A percentile compares a stretch with the other conserved stretches of the same genome.
Evolutionary conservation across 2,329 filamentous ascomycete genomes (phyloP).

Genomic region (Aspergillus latus): DNA sequence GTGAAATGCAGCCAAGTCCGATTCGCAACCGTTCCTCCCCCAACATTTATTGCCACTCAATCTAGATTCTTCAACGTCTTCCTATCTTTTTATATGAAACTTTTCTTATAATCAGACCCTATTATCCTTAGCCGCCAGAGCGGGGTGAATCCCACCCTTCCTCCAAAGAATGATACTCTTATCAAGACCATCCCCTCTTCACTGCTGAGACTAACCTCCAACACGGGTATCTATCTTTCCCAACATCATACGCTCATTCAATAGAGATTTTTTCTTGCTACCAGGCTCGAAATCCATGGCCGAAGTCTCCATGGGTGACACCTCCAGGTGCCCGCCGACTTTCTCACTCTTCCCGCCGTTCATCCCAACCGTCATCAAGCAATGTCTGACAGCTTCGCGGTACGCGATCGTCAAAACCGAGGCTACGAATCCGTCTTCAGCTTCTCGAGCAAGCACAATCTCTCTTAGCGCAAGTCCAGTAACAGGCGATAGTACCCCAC

Average conservation of each 20-base stretch:
- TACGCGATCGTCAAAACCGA: not conserved
- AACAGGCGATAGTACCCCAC: constrained; percentile 10
- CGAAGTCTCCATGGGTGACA: constrained; percentile 2
- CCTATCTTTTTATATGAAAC: not conserved
- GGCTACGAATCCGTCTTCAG: not conserved
- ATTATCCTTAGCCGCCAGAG: not conserved
- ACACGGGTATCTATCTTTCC: not conserved
- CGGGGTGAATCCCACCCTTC: constrained; percentile 2
- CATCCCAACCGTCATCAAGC: constrained; percentile 12
- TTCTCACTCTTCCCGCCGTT: constrained; percentile 11
- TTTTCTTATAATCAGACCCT: not conserved
- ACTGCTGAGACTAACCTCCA: not conserved
- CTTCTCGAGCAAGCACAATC: not conserved
- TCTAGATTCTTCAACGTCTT: not conserved
- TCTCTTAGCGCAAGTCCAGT: not conserved
- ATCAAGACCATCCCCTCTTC: not conserved
- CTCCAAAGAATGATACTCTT: not conserved
- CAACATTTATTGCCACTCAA: not conserved
- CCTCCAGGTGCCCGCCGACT: constrained; percentile 1
- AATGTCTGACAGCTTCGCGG: constrained; percentile 4
- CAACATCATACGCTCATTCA: not conserved
- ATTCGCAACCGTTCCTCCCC: constrained; percentile 1
- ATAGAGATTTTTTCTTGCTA: not conserved
- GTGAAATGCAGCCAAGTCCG: constrained; percentile 10
- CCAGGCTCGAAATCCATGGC: not conserved